Conservation (phyloP, 352 stramenopile species). For the Phytophthora fragariae region DNA sequence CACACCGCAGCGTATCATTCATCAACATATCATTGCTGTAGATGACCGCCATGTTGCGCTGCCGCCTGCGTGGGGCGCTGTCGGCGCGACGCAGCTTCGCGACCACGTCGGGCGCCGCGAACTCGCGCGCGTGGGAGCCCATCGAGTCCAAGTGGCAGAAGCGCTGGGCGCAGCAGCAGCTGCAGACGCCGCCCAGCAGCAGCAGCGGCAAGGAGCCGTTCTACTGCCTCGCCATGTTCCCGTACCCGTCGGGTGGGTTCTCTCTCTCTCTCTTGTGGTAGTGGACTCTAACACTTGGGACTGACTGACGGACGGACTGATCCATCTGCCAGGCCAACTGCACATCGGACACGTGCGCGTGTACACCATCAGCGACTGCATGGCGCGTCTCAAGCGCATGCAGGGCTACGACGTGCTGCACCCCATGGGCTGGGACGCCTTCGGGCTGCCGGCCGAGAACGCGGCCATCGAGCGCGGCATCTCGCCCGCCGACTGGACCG, state of each 20-base stretch:
- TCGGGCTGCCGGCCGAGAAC: conserved; percentile 99
- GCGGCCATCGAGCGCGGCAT: conserved; percentile 98
- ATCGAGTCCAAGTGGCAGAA: conserved; percentile 83
- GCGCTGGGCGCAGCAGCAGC: conserved; percentile 52
- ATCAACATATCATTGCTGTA: no score
- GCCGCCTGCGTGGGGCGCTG: conserved; percentile 17
- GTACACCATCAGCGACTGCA: conserved; percentile 99
- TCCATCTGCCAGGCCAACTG: conserved; percentile 62
- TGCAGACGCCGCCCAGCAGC: neutral
- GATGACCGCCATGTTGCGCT: conserved; percentile 28
- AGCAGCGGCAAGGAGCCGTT: conserved; percentile 58
- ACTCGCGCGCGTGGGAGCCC: conserved; percentile 48
- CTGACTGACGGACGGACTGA: neutral
- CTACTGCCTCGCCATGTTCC: conserved; percentile 98
- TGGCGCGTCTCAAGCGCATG: conserved; percentile 98
- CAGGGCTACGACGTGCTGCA: conserved; percentile 97
- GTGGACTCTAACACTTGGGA: no score
- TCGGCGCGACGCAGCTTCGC: conserved; percentile 32
- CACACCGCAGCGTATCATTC: neutral
- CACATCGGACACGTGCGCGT: conserved; percentile 99
- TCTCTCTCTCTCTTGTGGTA: no score
- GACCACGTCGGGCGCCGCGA: conserved; percentile 6
- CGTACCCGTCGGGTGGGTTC: conserved; percentile 94
- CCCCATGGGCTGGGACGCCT: conserved; percentile 99
- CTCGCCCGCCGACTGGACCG: conserved; percentile 95